Conservation (phyloP, 441 rosid species). For the Sinapis alba region DNA sequence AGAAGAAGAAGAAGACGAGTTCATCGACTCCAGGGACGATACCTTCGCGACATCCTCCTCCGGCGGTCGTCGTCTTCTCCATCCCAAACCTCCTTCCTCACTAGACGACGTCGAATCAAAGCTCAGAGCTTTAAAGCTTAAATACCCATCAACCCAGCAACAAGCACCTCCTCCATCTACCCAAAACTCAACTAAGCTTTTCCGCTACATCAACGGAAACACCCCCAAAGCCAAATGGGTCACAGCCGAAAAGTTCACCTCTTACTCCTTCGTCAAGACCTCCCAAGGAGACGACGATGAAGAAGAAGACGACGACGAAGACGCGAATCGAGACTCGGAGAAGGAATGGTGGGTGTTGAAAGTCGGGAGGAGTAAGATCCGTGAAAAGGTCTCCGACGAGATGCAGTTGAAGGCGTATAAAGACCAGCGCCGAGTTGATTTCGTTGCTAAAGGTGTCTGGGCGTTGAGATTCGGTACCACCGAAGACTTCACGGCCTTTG, state of each 20-base stretch:
- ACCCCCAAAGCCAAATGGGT: conserved; percentile 97
- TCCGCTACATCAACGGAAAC: conserved; percentile 78
- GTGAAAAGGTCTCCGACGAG: conserved; percentile 63
- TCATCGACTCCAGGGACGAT: conserved; percentile 51
- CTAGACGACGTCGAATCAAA: conserved; percentile 78
- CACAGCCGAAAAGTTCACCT: conserved; percentile 67
- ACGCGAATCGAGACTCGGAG: conserved; percentile 45
- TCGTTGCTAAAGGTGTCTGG: conserved; percentile 84
- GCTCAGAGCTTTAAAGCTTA: conserved; percentile 75
- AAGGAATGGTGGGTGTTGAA: conserved; percentile 76
- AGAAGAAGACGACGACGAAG: conserved; percentile 58
- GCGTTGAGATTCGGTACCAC: conserved; percentile 68
- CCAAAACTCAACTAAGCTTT: conserved; percentile 67
- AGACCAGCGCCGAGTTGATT: conserved; percentile 88
- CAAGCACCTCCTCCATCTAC: conserved; percentile 35
- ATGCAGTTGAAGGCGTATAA: conserved; percentile 72
- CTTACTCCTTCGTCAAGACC: conserved; percentile 62
- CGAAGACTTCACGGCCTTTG: conserved; percentile 62
- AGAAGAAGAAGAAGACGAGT: conserved; percentile 51
- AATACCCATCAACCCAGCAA: conserved; percentile 59
- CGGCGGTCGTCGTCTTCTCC: conserved; percentile 36
- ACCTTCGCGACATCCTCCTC: conserved; percentile 53
- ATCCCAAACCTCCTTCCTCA: conserved; percentile 60
- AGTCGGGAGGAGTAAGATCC: conserved; percentile 60
- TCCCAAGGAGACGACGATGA: conserved; percentile 47